Evolutionary conservation across 2,329 filamentous ascomycete species (phyloP).

Genomic region (Ophiostoma pallidulum): DNA sequence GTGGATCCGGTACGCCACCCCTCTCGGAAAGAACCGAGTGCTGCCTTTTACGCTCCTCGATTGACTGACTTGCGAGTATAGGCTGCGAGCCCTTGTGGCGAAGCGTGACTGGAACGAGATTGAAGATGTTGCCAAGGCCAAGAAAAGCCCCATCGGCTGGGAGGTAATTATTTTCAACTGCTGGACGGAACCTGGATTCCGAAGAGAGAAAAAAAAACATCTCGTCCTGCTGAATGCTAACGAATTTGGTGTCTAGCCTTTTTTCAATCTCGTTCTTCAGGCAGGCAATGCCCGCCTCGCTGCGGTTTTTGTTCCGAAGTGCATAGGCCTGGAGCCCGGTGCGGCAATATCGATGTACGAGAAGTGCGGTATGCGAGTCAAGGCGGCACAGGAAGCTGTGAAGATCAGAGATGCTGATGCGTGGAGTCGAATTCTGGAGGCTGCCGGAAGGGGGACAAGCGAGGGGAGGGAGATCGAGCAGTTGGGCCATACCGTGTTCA

Average conservation of each 20-base stretch:
- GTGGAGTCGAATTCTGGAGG: conserved; percentile 64
- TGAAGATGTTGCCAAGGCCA: conserved; percentile 68
- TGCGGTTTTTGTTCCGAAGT: conserved; percentile 78
- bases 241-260: conserved; percentile 47
- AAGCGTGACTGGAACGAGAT: conserved; percentile 88
- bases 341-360: conserved; percentile 87
- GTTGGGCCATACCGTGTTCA: conserved; percentile 54
- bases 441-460: conserved; percentile 58
- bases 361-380: conserved; percentile 82
- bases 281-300: conserved; percentile 88
- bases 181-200: too few relatives aligned
- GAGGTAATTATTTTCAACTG: too few relatives aligned
- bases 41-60: background rate
- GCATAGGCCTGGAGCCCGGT: conserved; percentile 56
- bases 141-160: conserved; percentile 93
- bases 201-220: background rate
- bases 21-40: background rate
- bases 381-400: conserved; percentile 85
- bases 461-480: conserved; percentile 74
- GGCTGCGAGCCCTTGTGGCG: conserved; percentile 77
- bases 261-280: conserved; percentile 79
- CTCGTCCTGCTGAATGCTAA: background rate
- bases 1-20: conserved; percentile 56
- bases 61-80: conserved; percentile 21
- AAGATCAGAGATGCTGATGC: conserved; percentile 67